phyloP scores from a whole-genome alignment of 1,284 basidiomycete genomes.

The Cutaneotrichosporon sp. region DNA sequence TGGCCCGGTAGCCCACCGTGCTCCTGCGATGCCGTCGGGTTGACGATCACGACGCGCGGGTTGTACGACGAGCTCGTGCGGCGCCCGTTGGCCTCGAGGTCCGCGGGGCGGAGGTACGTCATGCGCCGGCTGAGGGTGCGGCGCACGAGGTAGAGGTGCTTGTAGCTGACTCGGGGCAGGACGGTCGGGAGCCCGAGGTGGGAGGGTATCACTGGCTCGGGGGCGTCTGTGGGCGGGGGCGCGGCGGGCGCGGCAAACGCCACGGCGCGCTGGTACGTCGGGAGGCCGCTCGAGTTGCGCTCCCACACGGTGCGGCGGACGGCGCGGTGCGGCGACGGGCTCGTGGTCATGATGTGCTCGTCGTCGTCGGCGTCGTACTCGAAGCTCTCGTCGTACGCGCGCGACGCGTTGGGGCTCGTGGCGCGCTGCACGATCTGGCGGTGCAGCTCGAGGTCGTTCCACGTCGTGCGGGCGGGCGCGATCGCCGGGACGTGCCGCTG shows the following conservation, averaged over 20 bases:
- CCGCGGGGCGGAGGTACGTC: slow-evolving; percentile 24
- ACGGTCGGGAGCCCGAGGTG: slow-evolving; percentile 41
- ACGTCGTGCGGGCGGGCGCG: slow-evolving; percentile 37
- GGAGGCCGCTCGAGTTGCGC: slow-evolving; percentile 17
- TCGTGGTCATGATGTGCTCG: neutral
- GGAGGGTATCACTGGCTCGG: slow-evolving; percentile 33
- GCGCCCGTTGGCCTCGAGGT: slow-evolving; percentile 12
- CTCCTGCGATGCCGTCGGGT: slow-evolving; percentile 33
- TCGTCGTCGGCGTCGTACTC: slow-evolving; percentile 24
- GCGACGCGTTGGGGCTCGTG: slow-evolving; percentile 8
- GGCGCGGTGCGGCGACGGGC: neutral
- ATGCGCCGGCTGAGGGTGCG: slow-evolving; percentile 40
- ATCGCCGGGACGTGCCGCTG: slow-evolving; percentile 33
- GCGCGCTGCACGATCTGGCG: slow-evolving; percentile 30
- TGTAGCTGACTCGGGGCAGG: slow-evolving; percentile 47
- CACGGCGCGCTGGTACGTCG: slow-evolving; percentile 21
- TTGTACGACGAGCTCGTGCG: slow-evolving; percentile 10
- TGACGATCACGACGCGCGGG: slow-evolving; percentile 24
- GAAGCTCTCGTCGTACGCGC: slow-evolving; percentile 26
- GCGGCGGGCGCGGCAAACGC: neutral
- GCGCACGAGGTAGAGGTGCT: slow-evolving; percentile 48
- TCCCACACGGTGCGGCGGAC: slow-evolving; percentile 21
- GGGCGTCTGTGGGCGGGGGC: neutral
- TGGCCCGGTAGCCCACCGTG: slow-evolving; percentile 52
- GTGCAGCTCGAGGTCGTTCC: slow-evolving; percentile 45